Evolutionary conservation across 805 yeast genomes (phyloP).

Genomic region (Schwanniomyces vanrijiae): DNA sequence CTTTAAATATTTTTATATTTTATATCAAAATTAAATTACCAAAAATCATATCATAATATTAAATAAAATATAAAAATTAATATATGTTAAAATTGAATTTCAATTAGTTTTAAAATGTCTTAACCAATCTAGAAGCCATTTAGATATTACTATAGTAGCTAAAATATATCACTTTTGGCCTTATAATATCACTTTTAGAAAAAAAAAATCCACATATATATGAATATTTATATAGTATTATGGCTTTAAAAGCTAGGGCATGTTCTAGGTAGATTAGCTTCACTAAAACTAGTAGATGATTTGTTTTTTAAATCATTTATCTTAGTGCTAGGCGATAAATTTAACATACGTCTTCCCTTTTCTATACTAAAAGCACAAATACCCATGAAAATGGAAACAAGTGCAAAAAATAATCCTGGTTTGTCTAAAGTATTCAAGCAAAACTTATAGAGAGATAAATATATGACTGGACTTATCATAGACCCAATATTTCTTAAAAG

Average conservation of each 20-base stretch:
- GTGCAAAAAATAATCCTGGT: slow-evolving; percentile 29
- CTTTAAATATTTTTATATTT: too few species aligned
- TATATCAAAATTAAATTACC: too few species aligned
- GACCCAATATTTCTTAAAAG: slow-evolving; percentile 51
- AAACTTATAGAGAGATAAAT: slow-evolving; percentile 46
- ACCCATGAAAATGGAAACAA: slow-evolving; percentile 13
- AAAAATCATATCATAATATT: too few species aligned
- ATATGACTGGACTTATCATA: slow-evolving; percentile 49
- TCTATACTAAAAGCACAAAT: slow-evolving; percentile 10
- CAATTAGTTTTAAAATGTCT: too few species aligned
- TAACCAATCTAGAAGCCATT: too few species aligned
- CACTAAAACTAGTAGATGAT: slow-evolving; percentile 1
- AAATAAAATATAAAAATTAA: too few species aligned
- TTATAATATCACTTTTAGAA: too few species aligned
- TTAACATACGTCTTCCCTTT: slow-evolving; percentile 16
- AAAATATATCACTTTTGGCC: too few species aligned
- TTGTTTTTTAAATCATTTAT: not conserved
- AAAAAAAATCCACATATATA: too few species aligned
- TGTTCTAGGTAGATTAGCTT: slow-evolving; percentile 1
- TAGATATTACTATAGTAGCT: too few species aligned
- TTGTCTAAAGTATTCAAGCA: slow-evolving; percentile 23
- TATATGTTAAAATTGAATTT: too few species aligned
- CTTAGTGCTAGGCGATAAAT: slow-evolving; percentile 6
- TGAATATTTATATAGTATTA: too few species aligned
- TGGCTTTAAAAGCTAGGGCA: not conserved